These are phyloP conservation scores for Inonotus obliquus DNA, from an alignment of 1,284 basidiomycete genomes.

Conservation along the genomic window DNA sequence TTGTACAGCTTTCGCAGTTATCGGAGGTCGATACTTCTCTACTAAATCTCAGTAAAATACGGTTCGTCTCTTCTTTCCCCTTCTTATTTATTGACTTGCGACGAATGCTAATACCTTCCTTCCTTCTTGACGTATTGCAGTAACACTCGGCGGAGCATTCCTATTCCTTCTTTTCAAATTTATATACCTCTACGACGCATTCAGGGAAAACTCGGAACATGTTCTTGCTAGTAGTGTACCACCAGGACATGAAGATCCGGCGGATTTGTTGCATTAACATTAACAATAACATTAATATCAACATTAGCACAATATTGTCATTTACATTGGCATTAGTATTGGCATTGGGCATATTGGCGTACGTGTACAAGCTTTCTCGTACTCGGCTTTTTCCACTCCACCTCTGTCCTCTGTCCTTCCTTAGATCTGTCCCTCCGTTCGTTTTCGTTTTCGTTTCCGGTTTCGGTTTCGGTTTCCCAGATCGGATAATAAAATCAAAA, in stretches of 20 bases:
- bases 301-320: no score
- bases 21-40: slow-evolving; percentile 87
- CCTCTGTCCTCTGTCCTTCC: no score
- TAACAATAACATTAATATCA: no score
- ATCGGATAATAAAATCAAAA: no score
- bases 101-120: background rate
- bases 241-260: slow-evolving; percentile 11
- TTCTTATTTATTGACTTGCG: background rate
- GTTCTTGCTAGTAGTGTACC: slow-evolving; percentile 1
- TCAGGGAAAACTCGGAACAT: slow-evolving; percentile 18
- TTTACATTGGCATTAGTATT: no score
- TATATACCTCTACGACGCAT: slow-evolving; percentile 43
- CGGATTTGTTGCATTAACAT: slow-evolving; percentile 14
- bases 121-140: slow-evolving; percentile 36
- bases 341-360: no score
- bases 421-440: no score
- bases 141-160: slow-evolving; percentile 65
- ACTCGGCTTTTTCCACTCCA: no score
- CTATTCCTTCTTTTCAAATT: slow-evolving; percentile 62
- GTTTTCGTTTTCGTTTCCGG: no score
- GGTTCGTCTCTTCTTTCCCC: slow-evolving; percentile 49
- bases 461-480: no score
- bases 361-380: no score
- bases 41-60: slow-evolving; percentile 94
- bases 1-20: slow-evolving; percentile 87